These are phyloP conservation scores for Gonium pectorale DNA, from an alignment of 139 green algal genomes.

Conservation along the genomic window DNA sequence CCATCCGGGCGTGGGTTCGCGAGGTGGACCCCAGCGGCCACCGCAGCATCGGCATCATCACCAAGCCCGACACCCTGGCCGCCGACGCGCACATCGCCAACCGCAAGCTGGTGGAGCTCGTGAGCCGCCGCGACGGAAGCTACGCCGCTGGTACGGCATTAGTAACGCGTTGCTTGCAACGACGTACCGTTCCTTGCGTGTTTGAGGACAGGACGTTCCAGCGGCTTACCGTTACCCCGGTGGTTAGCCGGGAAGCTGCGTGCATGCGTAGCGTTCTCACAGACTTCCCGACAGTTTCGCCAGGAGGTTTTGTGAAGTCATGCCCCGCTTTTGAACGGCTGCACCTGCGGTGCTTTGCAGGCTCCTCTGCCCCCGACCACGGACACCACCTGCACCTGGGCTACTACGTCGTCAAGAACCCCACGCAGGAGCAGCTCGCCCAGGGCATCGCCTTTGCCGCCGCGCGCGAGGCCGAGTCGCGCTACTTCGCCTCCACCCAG, in stretches of 20 bases:
- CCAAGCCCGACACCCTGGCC: constrained; percentile 39
- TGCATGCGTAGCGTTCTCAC: background rate
- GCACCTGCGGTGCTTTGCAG: too few species aligned
- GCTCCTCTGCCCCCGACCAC: background rate
- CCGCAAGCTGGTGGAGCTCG: background rate
- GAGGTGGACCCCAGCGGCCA: constrained; percentile 18
- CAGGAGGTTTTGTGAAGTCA: too few species aligned
- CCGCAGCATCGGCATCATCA: constrained; percentile 42
- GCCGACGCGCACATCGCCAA: background rate
- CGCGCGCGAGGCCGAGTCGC: background rate
- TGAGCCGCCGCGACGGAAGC: background rate
- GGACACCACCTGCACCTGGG: background rate
- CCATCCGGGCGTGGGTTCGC: background rate
- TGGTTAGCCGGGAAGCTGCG: too few species aligned
- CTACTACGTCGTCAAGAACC: constrained; percentile 48
- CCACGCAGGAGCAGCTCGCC: constrained; percentile 19
- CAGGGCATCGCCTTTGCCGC: constrained; percentile 7
- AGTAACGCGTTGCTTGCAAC: background rate
- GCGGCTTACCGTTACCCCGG: too few species aligned
- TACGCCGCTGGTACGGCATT: too few species aligned
- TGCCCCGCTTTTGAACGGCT: too few species aligned
- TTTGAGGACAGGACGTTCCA: too few species aligned
- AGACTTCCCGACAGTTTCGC: too few species aligned
- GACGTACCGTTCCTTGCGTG: too few species aligned
- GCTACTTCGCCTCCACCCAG: constrained; percentile 7